Base-by-base conservation (phyloP, 371 early-diverging fungal species). In the Lichtheimia ornata region DNA sequence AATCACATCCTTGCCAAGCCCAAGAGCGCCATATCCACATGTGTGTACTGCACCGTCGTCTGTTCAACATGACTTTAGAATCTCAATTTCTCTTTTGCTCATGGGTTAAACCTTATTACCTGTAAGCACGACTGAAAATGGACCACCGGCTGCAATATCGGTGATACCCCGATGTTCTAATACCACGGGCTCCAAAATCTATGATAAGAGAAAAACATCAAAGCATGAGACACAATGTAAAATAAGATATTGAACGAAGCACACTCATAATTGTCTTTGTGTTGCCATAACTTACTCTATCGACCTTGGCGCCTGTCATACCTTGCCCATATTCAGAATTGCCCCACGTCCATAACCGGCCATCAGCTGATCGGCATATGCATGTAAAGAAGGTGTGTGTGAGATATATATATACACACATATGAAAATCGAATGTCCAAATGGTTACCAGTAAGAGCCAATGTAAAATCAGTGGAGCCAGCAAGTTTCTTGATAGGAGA, bases 301-400 rank as follows among this genome's bases (percentile, higher is more conserved):
- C 91, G 22, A 88, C 83, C 63, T 88, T 86, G 47, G 72, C 68
- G 53, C 88, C 88, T 30, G 83, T 82, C 84, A 88, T 84, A 55
- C 88, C 85, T 70, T 92, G 91, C 13, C 91, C 91, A 67, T 92
- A 91, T 71, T 92, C 93, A 6, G 90, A 86, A 66, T 92, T 92
- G 17, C 93, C 93, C 93, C 93, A 92, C 27, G 84, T 85, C 81
- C 83, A 91, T 41, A 92, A 43, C 41, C 70, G 65, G 17, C 83
- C 75, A 42, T 79, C 70, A 15, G 81, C 78, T 73, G 65, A 44
- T 47, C 22, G 18, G 17, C 22, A 47, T 22, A 18, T 47, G 22
- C 22, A 22, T n/a, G 47, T 47, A 22, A 28, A 35, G 40, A 53
- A 30, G 15, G 53, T 51, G 52, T 25, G 51, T 20, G 13, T 51